Evolutionary conservation across 108 stramenopile species (phyloP).

Genomic region (Cylindrotheca fusiformis): DNA sequence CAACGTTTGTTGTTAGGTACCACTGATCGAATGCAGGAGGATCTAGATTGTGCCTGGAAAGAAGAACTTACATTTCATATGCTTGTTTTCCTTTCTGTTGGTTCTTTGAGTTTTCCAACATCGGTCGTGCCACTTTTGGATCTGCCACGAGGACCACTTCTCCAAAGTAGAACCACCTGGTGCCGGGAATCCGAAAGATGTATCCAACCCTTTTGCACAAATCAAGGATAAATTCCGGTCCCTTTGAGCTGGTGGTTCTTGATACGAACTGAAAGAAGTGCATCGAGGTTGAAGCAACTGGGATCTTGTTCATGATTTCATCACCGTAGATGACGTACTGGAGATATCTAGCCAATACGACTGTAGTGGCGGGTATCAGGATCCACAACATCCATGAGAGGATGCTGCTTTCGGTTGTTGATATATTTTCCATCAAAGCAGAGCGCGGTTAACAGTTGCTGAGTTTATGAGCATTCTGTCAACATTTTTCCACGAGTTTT

Average conservation of each 20-base stretch:
- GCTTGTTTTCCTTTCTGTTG: not conserved
- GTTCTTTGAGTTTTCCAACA: not conserved
- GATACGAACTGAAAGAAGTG: not conserved
- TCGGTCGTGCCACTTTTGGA: not conserved
- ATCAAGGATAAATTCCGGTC: not conserved
- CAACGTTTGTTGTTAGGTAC: no score
- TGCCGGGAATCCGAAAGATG: conserved; percentile 2
- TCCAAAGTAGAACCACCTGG: not conserved
- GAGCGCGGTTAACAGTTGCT: no score
- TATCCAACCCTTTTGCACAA: not conserved
- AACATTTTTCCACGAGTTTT: no score
- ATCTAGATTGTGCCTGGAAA: no score
- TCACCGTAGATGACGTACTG: not conserved
- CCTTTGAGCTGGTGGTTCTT: not conserved
- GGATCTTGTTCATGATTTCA: not conserved
- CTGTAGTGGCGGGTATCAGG: not conserved
- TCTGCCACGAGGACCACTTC: not conserved
- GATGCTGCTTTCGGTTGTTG: no score
- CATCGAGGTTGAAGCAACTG: not conserved
- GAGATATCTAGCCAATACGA: not conserved
- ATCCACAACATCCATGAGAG: not conserved
- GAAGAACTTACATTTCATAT: not conserved
- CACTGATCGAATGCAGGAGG: no score
- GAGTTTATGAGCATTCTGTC: no score
- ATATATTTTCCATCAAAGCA: no score